A percentile compares a stretch with the other conserved stretches of the same genome.
Evolutionary conservation across 163 green algal genomes (phyloP).

Genomic region (Volvox carteri): DNA sequence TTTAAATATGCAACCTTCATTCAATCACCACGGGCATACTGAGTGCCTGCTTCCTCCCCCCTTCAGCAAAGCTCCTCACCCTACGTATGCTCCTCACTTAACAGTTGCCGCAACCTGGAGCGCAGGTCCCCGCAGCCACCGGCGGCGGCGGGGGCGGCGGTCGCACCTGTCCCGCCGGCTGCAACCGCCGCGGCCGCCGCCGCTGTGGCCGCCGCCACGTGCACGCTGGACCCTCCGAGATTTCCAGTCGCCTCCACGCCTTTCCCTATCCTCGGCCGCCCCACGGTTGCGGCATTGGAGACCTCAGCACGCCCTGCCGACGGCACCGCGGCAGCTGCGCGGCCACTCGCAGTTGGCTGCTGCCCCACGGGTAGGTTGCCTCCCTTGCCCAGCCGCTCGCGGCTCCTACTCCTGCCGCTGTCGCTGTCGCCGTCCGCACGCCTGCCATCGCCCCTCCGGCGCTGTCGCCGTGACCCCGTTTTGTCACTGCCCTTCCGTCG

Average conservation of each 20-base stretch:
- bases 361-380: not conserved
- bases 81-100: too few relatives aligned
- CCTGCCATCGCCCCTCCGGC: not conserved
- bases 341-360: not conserved
- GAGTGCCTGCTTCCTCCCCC: too few relatives aligned
- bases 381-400: not conserved
- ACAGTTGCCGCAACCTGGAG: conserved; percentile 16
- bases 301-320: not conserved
- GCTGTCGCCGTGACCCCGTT: not conserved
- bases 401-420: not conserved
- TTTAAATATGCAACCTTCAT: too few relatives aligned
- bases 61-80: too few relatives aligned
- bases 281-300: not conserved
- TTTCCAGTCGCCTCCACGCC: too few relatives aligned
- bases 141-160: not conserved
- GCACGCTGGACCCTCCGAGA: too few relatives aligned
- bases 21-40: too few relatives aligned
- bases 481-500: not conserved
- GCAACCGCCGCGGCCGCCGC: not conserved
- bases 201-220: not conserved
- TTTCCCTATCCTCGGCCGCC: not conserved
- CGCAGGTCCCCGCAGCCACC: conserved; percentile 17
- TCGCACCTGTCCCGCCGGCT: not conserved
- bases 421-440: not conserved
- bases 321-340: not conserved